These are phyloP conservation scores for Aspergillus alliaceus DNA, from an alignment of 2,329 filamentous ascomycete genomes.

Conservation along the genomic window DNA sequence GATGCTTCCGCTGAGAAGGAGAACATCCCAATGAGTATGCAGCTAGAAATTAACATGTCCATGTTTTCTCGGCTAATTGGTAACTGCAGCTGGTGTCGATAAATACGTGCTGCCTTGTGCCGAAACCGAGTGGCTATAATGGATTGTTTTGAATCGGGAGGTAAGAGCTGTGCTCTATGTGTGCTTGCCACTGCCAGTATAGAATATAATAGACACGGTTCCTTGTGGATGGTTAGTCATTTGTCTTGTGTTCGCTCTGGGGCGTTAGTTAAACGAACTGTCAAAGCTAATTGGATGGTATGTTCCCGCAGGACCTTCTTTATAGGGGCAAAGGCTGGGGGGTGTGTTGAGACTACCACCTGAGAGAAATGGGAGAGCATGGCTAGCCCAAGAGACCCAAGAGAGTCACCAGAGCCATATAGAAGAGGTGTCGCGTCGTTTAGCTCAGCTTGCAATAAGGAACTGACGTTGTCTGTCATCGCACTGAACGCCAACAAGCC, in stretches of 20 bases:
- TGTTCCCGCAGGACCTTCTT: not conserved
- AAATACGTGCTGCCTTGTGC: not conserved
- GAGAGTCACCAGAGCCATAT: not conserved
- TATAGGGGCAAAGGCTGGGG: not conserved
- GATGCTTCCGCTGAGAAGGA: not conserved
- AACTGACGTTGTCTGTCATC: not conserved
- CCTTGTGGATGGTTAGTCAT: not conserved
- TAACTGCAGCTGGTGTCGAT: not conserved
- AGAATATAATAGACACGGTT: not conserved
- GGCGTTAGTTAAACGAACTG: not conserved
- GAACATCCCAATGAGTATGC: not conserved
- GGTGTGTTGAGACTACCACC: not conserved
- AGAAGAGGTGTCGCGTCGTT: no score
- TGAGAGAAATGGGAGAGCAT: not conserved
- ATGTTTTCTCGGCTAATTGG: not conserved
- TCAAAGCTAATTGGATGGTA: not conserved
- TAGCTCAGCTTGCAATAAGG: not conserved
- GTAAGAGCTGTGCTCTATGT: not conserved
- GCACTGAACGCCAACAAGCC: not conserved
- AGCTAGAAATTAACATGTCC: not conserved
- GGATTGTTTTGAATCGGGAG: not conserved
- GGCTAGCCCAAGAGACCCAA: not conserved
- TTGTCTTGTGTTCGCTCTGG: no score
- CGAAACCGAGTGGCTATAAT: not conserved
- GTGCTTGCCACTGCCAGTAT: constrained; percentile 2